Evolutionary conservation across 2,329 filamentous ascomycete genomes (phyloP), one percentile per base, ranked within the genome.

Genomic region (Pleurostoma richardsiae): DNA sequence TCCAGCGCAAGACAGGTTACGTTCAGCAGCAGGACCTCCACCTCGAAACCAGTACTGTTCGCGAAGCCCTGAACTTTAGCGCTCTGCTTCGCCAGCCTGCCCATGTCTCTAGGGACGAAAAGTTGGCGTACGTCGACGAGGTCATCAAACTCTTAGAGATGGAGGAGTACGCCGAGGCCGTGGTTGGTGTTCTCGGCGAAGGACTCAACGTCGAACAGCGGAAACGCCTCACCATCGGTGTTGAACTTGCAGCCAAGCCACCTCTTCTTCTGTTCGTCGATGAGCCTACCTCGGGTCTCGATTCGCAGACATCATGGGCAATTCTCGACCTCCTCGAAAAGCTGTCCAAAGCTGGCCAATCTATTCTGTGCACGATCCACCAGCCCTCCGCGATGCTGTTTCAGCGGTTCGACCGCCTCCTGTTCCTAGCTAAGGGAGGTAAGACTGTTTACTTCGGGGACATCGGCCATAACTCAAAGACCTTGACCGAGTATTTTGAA

Each of bases 311-410:
- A 1, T 92, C 90, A 1, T 96, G 90, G 89, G 88, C 89, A 53
- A 96, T 96, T 61, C 77, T 90, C 41, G 85, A 90, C 63, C 79
- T 96, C 8, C 79, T 97, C 39, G 86, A 95, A 67, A 96, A 95
- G 68, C 76, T 96, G 31, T 90, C 90, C 57, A 87, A 92, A 65
- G 86, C 83, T 52, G 91, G 92, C 11, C 90, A 95, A 63, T 91
- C 92, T 44, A 89, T 96, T 66, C 82, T 96, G n/a, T 96, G 90
- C 71, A 96, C 92, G 0, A 96, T 96, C 51, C 92, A 97, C 65
- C 92, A 97, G 66, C 92, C 92, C n/a, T 95, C 89, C 10, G 90
- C 91, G 31, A 90, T 95, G 78, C 77, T 96, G 45, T 96, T 96
- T 73, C 88, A 96, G 64, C 86, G 89, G 49, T 96, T 94, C 62